These are phyloP conservation scores for Cutaneotrichosporon sp. DNA, from an alignment of 1,284 basidiomycete genomes.

Conservation along the genomic window DNA sequence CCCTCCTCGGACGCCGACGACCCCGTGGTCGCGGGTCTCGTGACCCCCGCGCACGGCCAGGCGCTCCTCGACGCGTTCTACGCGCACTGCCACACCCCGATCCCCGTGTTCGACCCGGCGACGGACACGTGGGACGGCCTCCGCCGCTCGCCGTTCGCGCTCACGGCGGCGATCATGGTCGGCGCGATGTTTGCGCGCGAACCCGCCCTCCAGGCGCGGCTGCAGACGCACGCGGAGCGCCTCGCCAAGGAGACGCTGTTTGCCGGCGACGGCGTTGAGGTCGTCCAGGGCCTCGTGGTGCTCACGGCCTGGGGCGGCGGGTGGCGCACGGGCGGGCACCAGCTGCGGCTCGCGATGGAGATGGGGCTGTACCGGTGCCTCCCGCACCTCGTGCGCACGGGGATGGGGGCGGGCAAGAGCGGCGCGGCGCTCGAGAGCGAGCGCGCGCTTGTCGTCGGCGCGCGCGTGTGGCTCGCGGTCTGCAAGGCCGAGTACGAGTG, in stretches of 20 bases:
- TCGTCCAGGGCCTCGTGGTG: constrained; percentile 73
- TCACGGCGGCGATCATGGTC: constrained; percentile 79
- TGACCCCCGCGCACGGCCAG: constrained; percentile 71
- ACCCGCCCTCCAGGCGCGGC: constrained; percentile 38
- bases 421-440: constrained; percentile 62
- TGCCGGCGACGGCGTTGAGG: constrained; percentile 61
- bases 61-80: constrained; percentile 74
- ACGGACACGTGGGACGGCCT: constrained; percentile 63
- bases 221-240: constrained; percentile 70
- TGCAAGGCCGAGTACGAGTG: constrained; percentile 76
- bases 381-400: constrained; percentile 71
- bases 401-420: constrained; percentile 64
- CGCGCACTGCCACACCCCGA: constrained; percentile 76
- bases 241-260: constrained; percentile 78
- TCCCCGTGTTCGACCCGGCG: constrained; percentile 76
- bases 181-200: constrained; percentile 75
- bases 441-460: constrained; percentile 69
- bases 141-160: constrained; percentile 39
- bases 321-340: constrained; percentile 59
- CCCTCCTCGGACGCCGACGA: constrained; percentile 20
- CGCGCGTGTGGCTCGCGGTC: constrained; percentile 77
- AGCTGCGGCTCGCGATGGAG: constrained; percentile 87
- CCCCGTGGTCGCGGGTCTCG: constrained; percentile 59
- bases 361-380: constrained; percentile 83
- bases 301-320: constrained; percentile 42